Percentiles rank a stretch among this genome's conserved stretches.
Conservation (phyloP, 192 early-diverging fungal genomes). For the Pecoramyces ruminantium region DNA sequence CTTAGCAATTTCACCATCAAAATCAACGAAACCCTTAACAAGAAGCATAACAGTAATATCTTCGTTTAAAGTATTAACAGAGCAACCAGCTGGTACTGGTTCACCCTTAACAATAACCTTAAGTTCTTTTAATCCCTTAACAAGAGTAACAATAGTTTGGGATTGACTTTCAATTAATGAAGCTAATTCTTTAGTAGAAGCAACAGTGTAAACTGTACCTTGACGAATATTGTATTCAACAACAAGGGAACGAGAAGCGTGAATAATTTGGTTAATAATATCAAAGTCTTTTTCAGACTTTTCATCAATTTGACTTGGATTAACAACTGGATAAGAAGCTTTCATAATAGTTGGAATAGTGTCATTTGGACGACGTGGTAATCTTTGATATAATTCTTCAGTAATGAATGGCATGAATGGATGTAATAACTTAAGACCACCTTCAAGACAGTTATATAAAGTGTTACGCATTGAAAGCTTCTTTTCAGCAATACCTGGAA, state of each 20-base stretch:
- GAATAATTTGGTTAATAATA: constrained; percentile 53
- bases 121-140: constrained; percentile 55
- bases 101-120: constrained; percentile 31
- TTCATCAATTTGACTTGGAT: constrained; percentile 13
- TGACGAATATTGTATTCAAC: constrained; percentile 55
- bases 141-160: constrained; percentile 45
- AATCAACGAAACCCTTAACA: constrained; percentile 56
- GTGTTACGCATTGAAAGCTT: constrained; percentile 58
- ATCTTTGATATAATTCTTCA: constrained; percentile 94
- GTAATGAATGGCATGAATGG: constrained; percentile 99
- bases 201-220: constrained; percentile 37
- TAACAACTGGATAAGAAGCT: constrained; percentile 33
- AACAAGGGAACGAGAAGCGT: constrained; percentile 57
- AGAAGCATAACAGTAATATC: constrained; percentile 57
- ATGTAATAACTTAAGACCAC: constrained; percentile 78
- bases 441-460: constrained; percentile 87
- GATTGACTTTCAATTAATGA: constrained; percentile 37
- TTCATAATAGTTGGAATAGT: constrained; percentile 48
- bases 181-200: constrained; percentile 15
- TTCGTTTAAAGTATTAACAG: constrained; percentile 47
- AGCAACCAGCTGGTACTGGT: constrained; percentile 60
- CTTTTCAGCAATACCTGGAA: constrained; percentile 20
- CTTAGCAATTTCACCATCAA: constrained; percentile 71
- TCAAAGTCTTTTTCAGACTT: constrained; percentile 67
- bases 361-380: constrained; percentile 65